Evolutionary conservation across 208 protist species (phyloP).

Genomic region (Leishmania aethiopica): DNA sequence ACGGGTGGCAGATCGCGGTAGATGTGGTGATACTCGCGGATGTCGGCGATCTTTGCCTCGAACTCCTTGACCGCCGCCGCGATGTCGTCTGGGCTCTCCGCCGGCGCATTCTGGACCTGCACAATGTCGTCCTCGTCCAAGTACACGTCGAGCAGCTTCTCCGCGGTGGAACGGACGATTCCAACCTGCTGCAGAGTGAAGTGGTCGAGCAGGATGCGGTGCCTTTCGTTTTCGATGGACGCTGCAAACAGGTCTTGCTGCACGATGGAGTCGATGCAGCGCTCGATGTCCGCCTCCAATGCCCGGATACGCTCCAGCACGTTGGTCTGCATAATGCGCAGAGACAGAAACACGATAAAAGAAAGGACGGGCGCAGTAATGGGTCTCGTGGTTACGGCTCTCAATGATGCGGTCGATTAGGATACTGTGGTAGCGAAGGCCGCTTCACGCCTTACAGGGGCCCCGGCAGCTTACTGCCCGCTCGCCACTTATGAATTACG

Average conservation of each 20-base stretch:
- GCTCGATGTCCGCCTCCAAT: conserved; percentile 85
- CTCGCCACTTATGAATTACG: not conserved
- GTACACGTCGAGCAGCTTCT: conserved; percentile 86
- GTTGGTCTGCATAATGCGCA: conserved; percentile 48
- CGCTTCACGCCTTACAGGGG: not conserved
- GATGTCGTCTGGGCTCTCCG: conserved; percentile 53
- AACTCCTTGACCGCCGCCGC: conserved; percentile 67
- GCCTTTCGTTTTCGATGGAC: conserved; percentile 60
- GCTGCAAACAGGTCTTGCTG: conserved; percentile 74
- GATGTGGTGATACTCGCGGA: conserved; percentile 82
- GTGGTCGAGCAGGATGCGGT: conserved; percentile 79
- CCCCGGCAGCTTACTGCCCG: not conserved
- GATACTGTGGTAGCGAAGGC: not conserved
- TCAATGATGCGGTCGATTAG: not conserved
- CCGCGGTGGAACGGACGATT: conserved; percentile 46
- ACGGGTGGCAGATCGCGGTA: conserved; percentile 74
- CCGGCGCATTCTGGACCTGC: conserved; percentile 49
- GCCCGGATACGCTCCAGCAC: conserved; percentile 81
- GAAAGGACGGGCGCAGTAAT: not conserved
- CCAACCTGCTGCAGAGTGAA: conserved; percentile 70
- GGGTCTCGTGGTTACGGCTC: not conserved
- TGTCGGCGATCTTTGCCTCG: conserved; percentile 75
- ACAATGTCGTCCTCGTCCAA: conserved; percentile 89
- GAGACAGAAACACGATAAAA: not conserved
- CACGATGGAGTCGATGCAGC: conserved; percentile 76